Evolutionary conservation across 306 rosid species (phyloP).

Genomic region (Sindora glabra): DNA sequence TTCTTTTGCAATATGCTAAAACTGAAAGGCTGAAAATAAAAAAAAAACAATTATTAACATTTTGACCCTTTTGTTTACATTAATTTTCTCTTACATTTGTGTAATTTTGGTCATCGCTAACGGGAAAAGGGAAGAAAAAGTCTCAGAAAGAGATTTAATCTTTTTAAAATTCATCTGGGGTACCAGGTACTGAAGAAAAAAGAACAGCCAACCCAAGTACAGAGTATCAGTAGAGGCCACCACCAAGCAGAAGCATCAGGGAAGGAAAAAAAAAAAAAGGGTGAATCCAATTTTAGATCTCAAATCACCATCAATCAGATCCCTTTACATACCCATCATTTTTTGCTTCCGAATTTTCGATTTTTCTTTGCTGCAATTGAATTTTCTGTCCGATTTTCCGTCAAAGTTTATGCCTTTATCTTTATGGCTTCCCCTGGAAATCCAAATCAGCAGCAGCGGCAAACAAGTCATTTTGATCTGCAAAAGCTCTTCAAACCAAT

Average conservation of each 20-base stretch:
- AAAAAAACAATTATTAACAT: too few relatives aligned
- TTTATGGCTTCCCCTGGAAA: conserved; percentile 52
- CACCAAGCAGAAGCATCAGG: neutral
- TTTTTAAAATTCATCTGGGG: neutral
- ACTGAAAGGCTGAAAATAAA: too few relatives aligned
- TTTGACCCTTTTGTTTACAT: neutral
- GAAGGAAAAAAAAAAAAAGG: neutral
- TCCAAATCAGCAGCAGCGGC: conserved; percentile 31
- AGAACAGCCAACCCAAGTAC: too few relatives aligned
- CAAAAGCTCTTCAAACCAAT: conserved; percentile 44
- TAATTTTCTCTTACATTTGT: conserved; percentile 13
- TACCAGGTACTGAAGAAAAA: conserved; percentile 3
- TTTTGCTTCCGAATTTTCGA: conserved; percentile 13
- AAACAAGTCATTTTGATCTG: conserved; percentile 33
- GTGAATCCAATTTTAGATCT: conserved; percentile 28
- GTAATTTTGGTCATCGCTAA: conserved; percentile 19
- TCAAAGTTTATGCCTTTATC: conserved; percentile 10
- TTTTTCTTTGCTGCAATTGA: neutral
- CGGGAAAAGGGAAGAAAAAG: conserved; percentile 8
- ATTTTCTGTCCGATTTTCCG: neutral
- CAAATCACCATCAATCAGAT: conserved; percentile 13
- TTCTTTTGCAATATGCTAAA: too few relatives aligned
- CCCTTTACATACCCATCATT: conserved; percentile 8
- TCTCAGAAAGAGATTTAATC: neutral
- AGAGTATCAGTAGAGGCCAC: conserved; percentile 5